These are phyloP conservation scores for Forsythia suspensa DNA, from an alignment of 257 asterid genomes.

Conservation along the genomic window DNA sequence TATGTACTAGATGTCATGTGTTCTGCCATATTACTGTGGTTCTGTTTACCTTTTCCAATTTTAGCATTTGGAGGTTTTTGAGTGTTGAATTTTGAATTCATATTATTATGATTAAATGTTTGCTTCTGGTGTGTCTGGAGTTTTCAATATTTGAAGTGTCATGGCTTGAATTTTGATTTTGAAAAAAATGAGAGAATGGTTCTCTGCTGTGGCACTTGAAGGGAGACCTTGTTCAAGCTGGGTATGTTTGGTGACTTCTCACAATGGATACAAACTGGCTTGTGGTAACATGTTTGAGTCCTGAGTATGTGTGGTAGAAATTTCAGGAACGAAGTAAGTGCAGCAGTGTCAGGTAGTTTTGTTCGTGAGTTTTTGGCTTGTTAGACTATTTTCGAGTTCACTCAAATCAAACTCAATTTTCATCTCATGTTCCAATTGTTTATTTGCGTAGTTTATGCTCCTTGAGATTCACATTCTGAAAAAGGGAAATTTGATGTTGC, in stretches of 20 bases:
- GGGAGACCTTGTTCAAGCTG: neutral
- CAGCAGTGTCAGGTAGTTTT: too few species aligned
- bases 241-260: neutral
- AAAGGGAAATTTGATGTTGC: too few species aligned
- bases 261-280: neutral
- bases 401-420: too few species aligned
- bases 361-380: too few species aligned
- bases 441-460: too few species aligned
- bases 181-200: neutral
- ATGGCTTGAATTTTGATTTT: neutral
- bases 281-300: too few species aligned
- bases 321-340: too few species aligned
- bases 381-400: too few species aligned
- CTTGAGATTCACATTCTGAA: too few species aligned
- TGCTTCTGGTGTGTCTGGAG: neutral
- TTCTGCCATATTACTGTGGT: conserved; percentile 23
- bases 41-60: conserved; percentile 22
- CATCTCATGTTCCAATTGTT: too few species aligned
- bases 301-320: too few species aligned
- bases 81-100: conserved; percentile 1
- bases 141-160: neutral
- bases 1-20: conserved; percentile 21
- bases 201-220: neutral
- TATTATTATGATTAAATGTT: neutral
- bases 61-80: conserved; percentile 24